Evolutionary conservation across 2,329 filamentous ascomycete species (phyloP).

Genomic region (Pseudogymnoascus sp.): DNA sequence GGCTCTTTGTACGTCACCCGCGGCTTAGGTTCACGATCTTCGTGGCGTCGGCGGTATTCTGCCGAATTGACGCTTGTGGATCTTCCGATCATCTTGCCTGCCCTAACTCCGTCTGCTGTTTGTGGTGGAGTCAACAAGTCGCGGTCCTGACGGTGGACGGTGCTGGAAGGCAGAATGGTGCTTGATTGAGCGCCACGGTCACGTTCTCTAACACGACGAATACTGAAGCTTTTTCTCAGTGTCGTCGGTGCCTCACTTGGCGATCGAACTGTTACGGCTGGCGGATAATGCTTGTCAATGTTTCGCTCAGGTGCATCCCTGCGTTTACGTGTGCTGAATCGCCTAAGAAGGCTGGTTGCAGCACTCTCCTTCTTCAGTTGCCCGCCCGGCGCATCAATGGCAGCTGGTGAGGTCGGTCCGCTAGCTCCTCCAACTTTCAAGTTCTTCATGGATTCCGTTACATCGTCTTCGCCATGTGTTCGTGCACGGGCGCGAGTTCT

Average conservation of each 20-base stretch:
- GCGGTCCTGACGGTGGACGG: slow-evolving; percentile 65
- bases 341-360: slow-evolving; percentile 73
- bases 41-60: slow-evolving; percentile 64
- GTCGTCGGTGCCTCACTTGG: slow-evolving; percentile 59
- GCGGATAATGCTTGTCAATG: slow-evolving; percentile 62
- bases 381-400: slow-evolving; percentile 52
- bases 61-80: slow-evolving; percentile 90
- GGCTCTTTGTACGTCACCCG: slow-evolving; percentile 53
- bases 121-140: slow-evolving; percentile 71
- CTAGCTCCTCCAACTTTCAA: slow-evolving; percentile 48
- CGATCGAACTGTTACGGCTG: slow-evolving; percentile 70
- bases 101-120: slow-evolving; percentile 52
- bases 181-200: slow-evolving; percentile 40
- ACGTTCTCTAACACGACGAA: slow-evolving; percentile 55
- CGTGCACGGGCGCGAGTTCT: slow-evolving; percentile 77
- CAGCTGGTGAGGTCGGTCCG: slow-evolving; percentile 40
- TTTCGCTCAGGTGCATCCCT: slow-evolving; percentile 56
- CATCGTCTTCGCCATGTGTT: slow-evolving; percentile 92
- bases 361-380: slow-evolving; percentile 77
- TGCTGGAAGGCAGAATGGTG: slow-evolving; percentile 47
- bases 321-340: slow-evolving; percentile 82
- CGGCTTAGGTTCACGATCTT: slow-evolving; percentile 47
- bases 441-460: slow-evolving; percentile 65
- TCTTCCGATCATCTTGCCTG: slow-evolving; percentile 67
- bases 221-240: slow-evolving; percentile 83